phyloP scores from a whole-genome alignment of 2,329 filamentous ascomycete species.

The Penicillium capsulatum region DNA sequence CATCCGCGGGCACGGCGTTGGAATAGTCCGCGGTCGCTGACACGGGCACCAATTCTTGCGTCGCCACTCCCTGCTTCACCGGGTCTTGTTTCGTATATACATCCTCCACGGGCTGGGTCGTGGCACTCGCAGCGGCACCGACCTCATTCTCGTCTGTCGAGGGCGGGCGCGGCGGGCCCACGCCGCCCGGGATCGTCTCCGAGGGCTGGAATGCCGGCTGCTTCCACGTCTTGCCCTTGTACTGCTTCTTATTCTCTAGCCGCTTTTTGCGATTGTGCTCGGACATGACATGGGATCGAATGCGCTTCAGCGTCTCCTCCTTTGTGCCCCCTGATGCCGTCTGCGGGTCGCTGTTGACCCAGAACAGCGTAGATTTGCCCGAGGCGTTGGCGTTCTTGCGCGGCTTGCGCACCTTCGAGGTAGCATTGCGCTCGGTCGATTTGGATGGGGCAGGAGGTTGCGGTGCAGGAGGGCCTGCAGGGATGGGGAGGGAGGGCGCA shows the following conservation, averaged over 20 bases:
- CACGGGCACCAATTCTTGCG: conserved; percentile 11
- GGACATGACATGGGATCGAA: conserved; percentile 43
- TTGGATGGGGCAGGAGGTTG: conserved; percentile 1
- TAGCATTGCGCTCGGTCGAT: conserved; percentile 16
- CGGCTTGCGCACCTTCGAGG: conserved; percentile 33
- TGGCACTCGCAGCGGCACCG: conserved; percentile 8
- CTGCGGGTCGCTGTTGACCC: conserved; percentile 39
- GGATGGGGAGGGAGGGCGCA: neutral
- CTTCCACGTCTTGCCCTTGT: conserved; percentile 39
- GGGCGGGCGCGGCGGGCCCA: conserved; percentile 9
- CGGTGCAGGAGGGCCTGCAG: neutral
- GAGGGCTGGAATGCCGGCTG: conserved; percentile 34
- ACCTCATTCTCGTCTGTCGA: conserved; percentile 3
- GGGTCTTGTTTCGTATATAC: conserved; percentile 10
- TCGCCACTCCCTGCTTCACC: too few species aligned
- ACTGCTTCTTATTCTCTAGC: conserved; percentile 38
- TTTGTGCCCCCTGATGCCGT: conserved; percentile 36
- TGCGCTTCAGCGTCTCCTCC: conserved; percentile 40
- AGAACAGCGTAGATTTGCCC: conserved; percentile 38
- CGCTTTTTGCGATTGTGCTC: conserved; percentile 42
- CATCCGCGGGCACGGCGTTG: conserved; percentile 6
- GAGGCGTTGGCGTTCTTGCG: conserved; percentile 31
- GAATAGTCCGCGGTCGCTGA: conserved; percentile 9
- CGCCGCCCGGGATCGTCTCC: conserved; percentile 18
- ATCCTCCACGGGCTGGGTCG: conserved; percentile 11